Base-by-base conservation (phyloP, 2,329 filamentous ascomycete genomes). In the Simplicillium aogashimaense region DNA sequence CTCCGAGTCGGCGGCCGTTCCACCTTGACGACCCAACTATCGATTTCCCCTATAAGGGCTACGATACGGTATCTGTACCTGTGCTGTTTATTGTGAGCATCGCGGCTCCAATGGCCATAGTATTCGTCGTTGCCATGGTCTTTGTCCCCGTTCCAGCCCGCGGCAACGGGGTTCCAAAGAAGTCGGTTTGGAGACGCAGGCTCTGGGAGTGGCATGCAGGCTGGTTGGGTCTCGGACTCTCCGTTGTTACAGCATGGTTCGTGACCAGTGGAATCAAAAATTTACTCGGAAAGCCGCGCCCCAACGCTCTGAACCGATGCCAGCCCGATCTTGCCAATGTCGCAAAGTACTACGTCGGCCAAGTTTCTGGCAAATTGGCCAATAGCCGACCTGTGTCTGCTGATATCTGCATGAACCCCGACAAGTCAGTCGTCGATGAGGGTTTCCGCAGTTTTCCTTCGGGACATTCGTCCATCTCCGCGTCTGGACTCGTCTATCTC, bases 191-290 rank as follows among this genome's bases (percentile, higher is more conserved):
- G 75, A 72, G 72, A 50, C 70, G 82, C 45, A 89, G 86, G 58
- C 53, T 89, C 1, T 90, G 86, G 84, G 85, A 90, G 57, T 78
- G 80, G 59, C 83, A 90, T 53, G 76, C 73, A 1, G 84, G 82
- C 38, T 84, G 81, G 77, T 74, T 89, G 56, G 85, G 85, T 0
- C 66, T 90, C 3, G 82, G 66, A 0, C 63, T 90, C 3, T 74
- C 80, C 1, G 62, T 82, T 2, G 74, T 78, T 1, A 66, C 73
- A 1, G 70, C 80, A 1, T 86, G 81, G 61, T 73, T 86, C 56
- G 74, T 88, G 47, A 87, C 84, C 0, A 75, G 83, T 49, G 82
- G 79, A 29, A 73, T 87, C 66, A 92, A 90, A 67, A 81, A 74
- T 48, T 60, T 72, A 1, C 70, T 72, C 36, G 71, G 72, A 40